phyloP scores from a whole-genome alignment of 2,329 filamentous ascomycete species.

The Aspergillus transmontanensis region DNA sequence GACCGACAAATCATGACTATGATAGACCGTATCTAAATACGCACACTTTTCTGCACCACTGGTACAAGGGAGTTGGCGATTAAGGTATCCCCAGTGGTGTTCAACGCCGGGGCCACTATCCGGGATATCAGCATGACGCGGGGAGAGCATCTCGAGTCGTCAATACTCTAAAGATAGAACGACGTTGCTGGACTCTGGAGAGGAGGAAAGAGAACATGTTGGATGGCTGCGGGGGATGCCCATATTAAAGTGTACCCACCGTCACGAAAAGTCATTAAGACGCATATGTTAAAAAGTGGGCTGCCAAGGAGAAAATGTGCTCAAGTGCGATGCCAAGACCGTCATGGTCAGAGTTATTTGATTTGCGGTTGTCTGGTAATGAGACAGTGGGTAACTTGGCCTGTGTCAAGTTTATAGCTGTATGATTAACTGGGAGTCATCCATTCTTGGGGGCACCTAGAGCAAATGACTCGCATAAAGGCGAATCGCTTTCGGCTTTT shows the following conservation, averaged over 20 bases:
- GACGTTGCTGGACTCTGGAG: not conserved
- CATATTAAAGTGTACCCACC: not conserved
- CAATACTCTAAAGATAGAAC: slow-evolving; percentile 1
- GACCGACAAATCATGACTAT: slow-evolving; percentile 57
- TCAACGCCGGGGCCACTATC: slow-evolving; percentile 28
- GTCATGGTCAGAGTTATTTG: not conserved
- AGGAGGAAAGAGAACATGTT: not conserved
- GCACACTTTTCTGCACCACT: slow-evolving; percentile 61
- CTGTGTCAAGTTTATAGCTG: not conserved
- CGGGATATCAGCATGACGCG: slow-evolving; percentile 8
- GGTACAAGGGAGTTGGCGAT: slow-evolving; percentile 58
- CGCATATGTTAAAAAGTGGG: slow-evolving; percentile 4
- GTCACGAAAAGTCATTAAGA: not conserved
- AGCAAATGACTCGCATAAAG: not conserved
- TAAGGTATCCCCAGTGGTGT: slow-evolving; percentile 61
- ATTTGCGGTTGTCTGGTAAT: not conserved
- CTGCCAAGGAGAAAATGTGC: slow-evolving; percentile 15
- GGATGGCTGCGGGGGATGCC: not conserved
- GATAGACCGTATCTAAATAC: slow-evolving; percentile 61
- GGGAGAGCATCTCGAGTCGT: slow-evolving; percentile 12
- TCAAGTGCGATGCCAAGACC: slow-evolving; percentile 13
- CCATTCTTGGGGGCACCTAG: not conserved
- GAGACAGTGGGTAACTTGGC: slow-evolving; percentile 1
- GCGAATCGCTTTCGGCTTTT: not conserved
- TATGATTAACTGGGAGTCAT: not conserved